Evolutionary conservation across 331 rosid genomes (phyloP).

Genomic region (Malus hybrid): DNA sequence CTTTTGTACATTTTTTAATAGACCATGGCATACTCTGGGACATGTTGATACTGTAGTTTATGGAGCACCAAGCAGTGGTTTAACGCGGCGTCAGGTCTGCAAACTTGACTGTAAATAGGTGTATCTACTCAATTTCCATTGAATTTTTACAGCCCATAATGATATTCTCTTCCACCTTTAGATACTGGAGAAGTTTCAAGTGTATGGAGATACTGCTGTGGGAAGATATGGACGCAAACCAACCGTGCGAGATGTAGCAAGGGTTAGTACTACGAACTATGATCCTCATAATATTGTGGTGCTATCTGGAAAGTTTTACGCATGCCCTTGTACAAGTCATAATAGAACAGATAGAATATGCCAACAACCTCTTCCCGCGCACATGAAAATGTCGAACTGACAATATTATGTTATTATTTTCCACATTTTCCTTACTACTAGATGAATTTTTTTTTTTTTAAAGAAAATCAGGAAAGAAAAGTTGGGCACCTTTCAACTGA

Average conservation of each 20-base stretch:
- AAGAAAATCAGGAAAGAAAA: not conserved
- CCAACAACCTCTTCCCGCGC: not conserved
- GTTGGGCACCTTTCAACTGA: not conserved
- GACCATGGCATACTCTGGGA: slow-evolving; percentile 89
- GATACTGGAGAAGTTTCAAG: slow-evolving; percentile 72
- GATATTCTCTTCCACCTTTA: slow-evolving; percentile 9
- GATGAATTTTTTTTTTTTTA: not conserved
- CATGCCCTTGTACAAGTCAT: not conserved
- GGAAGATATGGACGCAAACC: slow-evolving; percentile 73
- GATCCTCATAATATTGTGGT: not conserved
- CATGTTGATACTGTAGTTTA: slow-evolving; percentile 79
- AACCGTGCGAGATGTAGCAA: slow-evolving; percentile 64
- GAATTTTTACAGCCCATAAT: slow-evolving; percentile 2
- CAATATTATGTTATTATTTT: not conserved
- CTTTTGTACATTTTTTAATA: slow-evolving; percentile 24
- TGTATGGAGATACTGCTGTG: slow-evolving; percentile 77
- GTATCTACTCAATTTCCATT: slow-evolving; percentile 5
- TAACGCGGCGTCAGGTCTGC: slow-evolving; percentile 92
- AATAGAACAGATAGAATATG: not conserved
- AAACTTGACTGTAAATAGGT: slow-evolving; percentile 23
- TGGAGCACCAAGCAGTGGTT: slow-evolving; percentile 57
- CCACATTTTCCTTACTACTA: not conserved
- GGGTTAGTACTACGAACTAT: slow-evolving; percentile 37
- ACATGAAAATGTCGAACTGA: not conserved
- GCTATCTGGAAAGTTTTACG: not conserved